A percentile compares a stretch with the other conserved stretches of the same genome.
Conservation (phyloP, 2,329 filamentous ascomycete species). For the Fusarium sp. region DNA sequence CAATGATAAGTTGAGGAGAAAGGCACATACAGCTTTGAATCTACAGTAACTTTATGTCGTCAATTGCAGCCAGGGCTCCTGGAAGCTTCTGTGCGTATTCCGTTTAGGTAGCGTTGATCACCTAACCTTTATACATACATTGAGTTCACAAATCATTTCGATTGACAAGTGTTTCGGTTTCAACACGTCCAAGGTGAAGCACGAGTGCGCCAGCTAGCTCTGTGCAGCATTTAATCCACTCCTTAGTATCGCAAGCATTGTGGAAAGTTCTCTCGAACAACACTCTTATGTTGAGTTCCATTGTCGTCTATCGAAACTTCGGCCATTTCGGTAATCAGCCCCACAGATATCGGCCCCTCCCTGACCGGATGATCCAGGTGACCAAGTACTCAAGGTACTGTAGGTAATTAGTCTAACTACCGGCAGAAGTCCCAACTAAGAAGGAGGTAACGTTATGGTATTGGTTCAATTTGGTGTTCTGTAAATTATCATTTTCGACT, state of each 20-base stretch:
- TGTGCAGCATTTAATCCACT: too few relatives aligned
- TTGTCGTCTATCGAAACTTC: neutral
- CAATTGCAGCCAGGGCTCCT: slow-evolving; percentile 6
- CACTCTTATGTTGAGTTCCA: too few relatives aligned
- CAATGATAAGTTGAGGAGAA: slow-evolving; percentile 33
- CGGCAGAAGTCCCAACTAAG: slow-evolving; percentile 17
- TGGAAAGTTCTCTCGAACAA: too few relatives aligned
- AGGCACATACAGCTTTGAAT: neutral
- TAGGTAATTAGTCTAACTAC: too few relatives aligned
- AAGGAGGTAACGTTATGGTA: slow-evolving; percentile 17
- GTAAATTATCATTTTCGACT: slow-evolving; percentile 15
- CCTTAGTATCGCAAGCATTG: too few relatives aligned
- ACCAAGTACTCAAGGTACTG: too few relatives aligned
- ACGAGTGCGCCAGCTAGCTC: too few relatives aligned
- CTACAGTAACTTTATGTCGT: neutral
- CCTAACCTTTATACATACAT: too few relatives aligned
- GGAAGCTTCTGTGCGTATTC: slow-evolving; percentile 29
- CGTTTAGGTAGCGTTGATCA: too few relatives aligned
- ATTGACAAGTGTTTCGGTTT: too few relatives aligned
- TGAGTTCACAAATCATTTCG: too few relatives aligned
- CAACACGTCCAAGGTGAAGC: too few relatives aligned
- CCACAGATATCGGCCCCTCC: slow-evolving; percentile 23
- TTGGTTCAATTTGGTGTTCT: slow-evolving; percentile 10
- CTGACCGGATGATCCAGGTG: slow-evolving; percentile 11
- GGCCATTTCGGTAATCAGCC: slow-evolving; percentile 21